A percentile compares a stretch with the other conserved stretches of the same genome.
phyloP scores from a whole-genome alignment of 73 alveolate genomes.

The Stentor coeruleus region DNA sequence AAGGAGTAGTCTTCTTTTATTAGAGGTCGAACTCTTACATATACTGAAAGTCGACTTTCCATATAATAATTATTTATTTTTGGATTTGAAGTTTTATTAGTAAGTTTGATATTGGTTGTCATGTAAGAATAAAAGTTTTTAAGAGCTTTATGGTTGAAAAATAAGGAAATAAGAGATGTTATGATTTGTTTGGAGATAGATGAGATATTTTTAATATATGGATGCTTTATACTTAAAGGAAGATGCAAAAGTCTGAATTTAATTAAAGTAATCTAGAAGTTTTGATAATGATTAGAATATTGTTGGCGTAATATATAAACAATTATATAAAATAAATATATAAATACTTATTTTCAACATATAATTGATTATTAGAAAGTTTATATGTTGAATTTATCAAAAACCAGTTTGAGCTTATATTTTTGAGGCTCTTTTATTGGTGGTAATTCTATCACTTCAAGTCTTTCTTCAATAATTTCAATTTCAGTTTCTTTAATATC shows the following conservation, averaged over 20 bases:
- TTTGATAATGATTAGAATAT: neutral
- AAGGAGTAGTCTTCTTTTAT: neutral
- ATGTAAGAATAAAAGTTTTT: neutral
- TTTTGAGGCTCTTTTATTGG: neutral
- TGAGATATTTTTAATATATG: no score
- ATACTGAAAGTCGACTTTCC: slow-evolving; percentile 20
- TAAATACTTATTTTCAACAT: no score
- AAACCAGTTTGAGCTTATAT: neutral
- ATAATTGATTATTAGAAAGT: no score
- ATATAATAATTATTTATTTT: slow-evolving; percentile 34
- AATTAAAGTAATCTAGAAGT: neutral
- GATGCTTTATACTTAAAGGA: no score
- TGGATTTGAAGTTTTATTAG: slow-evolving; percentile 28
- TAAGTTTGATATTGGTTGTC: neutral
- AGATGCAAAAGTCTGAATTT: no score
- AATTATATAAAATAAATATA: no score
- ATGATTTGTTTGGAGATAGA: no score
- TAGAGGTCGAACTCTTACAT: slow-evolving; percentile 6
- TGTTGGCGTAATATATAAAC: neutral
- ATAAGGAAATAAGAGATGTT: neutral
- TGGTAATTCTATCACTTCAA: neutral
- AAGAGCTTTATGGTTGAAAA: neutral
- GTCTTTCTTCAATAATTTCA: neutral
- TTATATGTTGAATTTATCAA: neutral
- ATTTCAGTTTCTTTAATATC: neutral